Percentiles rank a stretch among this genome's conserved stretches.
These are phyloP conservation scores for Camelina hispida DNA, from an alignment of 345 rosid species.

Conservation along the genomic window DNA sequence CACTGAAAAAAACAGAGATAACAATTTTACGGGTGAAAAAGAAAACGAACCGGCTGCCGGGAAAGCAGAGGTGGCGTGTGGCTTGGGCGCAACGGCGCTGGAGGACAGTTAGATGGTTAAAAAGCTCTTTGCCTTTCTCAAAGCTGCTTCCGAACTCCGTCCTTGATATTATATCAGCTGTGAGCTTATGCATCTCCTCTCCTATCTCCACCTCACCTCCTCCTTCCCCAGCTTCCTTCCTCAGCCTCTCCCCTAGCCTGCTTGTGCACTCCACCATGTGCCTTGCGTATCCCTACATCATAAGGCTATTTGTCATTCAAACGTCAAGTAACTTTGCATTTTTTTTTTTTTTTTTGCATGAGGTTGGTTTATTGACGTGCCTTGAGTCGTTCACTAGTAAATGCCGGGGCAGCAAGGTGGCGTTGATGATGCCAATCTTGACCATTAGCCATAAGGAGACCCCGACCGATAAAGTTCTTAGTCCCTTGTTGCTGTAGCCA, in stretches of 20 bases:
- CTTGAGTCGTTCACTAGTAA: conserved; percentile 69
- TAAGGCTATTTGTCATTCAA: not conserved
- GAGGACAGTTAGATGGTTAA: conserved; percentile 63
- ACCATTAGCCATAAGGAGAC: conserved; percentile 83
- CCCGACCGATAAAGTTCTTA: conserved; percentile 81
- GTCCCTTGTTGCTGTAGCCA: conserved; percentile 96
- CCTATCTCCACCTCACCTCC: conserved; percentile 80
- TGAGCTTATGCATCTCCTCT: conserved; percentile 72
- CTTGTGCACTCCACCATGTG: conserved; percentile 88
- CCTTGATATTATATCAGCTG: conserved; percentile 85
- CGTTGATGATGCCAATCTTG: conserved; percentile 72
- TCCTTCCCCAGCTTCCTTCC: conserved; percentile 56
- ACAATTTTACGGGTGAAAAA: no score
- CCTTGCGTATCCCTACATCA: conserved; percentile 64
- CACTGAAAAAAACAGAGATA: not conserved
- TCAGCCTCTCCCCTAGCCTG: conserved; percentile 61
- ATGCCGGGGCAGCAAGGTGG: conserved; percentile 62
- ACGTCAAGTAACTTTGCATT: not conserved
- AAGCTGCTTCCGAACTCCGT: conserved; percentile 78
- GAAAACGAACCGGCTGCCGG: conserved; percentile 77
- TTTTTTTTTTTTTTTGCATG: conserved; percentile 9
- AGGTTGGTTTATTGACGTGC: conserved; percentile 39
- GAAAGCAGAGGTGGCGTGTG: conserved; percentile 82
- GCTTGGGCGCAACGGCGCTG: conserved; percentile 83
- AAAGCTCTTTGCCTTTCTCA: conserved; percentile 90